Evolutionary conservation across 306 rosid species (phyloP), one percentile per base, ranked within the genome.

Genomic region (Malus asiatica): DNA sequence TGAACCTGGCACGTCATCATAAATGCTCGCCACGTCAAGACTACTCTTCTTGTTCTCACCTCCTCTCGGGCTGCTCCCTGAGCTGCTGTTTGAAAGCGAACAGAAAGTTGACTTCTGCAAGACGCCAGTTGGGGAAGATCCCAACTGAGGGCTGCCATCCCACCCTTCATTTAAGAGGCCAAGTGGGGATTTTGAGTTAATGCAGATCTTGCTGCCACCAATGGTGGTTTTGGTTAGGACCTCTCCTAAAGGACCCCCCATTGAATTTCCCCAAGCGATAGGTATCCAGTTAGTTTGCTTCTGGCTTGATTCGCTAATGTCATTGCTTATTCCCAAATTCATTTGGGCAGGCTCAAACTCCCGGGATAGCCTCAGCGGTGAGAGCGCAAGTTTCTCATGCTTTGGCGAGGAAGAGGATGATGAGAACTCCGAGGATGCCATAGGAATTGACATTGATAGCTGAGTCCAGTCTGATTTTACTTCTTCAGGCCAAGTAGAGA

Each of bases 221-320:
- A 63, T 78, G 15, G 83, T 57, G 1, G 62, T 68, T 23, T 67
- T 86, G 30, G 83, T 82, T 63, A 87, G 81, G 8, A 78, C 90
- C 80, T 87, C 90, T 27, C 90, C 90, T 20, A 87, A 68, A 61
- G 90, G 90, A 67, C 90, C 90, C 16, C 88, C 90, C 77, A 86
- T 64, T 40, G 87, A 80, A 75, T 76, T 75, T 30, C 72, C 84
- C 87, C 87, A 86, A 10, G 75, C 30, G 71, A 68, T 48, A 13
- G 88, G 77, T 30, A 69, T 76, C 80, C 79, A 70, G 20, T 70
- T 76, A 15, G 80, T 66, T 77, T 73, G 78, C 76, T 75, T 63
- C 33, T 70, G 70, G 53, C 44, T 62, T 29, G 61, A 64, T 55
- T 82, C 76, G 2, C 61, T 52, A 18, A 46, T 48, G 20, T 77